Conservation (phyloP, 2,329 filamentous ascomycete genomes). For the Colletotrichum sublineola region DNA sequence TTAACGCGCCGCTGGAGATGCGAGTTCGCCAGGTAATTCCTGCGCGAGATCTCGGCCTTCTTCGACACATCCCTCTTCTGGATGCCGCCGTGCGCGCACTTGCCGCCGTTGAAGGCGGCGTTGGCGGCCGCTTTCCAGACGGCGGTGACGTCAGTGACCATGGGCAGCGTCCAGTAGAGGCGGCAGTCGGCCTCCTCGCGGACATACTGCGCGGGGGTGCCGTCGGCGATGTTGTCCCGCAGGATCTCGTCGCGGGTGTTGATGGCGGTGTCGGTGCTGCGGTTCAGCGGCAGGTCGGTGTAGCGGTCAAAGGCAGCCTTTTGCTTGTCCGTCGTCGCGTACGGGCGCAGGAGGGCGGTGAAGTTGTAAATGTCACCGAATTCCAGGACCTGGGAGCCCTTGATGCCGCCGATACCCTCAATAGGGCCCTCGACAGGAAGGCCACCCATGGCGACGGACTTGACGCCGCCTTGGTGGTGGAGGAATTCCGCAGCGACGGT, state of each 20-base stretch:
- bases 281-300: conserved; percentile 49
- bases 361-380: conserved; percentile 49
- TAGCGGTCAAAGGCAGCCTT: conserved; percentile 50
- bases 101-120: conserved; percentile 57
- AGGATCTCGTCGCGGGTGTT: conserved; percentile 58
- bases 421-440: conserved; percentile 61
- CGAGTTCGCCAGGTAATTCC: conserved; percentile 3
- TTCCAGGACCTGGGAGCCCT: conserved; percentile 59
- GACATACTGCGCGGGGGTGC: conserved; percentile 62
- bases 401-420: conserved; percentile 67
- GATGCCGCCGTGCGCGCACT: conserved; percentile 55
- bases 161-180: conserved; percentile 64
- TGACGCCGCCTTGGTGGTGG: conserved; percentile 64
- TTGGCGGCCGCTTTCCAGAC: conserved; percentile 61
- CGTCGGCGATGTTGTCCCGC: conserved; percentile 53
- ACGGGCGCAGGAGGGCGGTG: conserved; percentile 40
- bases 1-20: neutral
- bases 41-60: conserved; percentile 4
- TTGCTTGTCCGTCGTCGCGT: conserved; percentile 48
- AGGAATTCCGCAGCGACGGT: conserved; percentile 69
- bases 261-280: conserved; percentile 51
- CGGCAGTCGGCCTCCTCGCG: conserved; percentile 63
- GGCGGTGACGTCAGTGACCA: conserved; percentile 60
- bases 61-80: conserved; percentile 2
- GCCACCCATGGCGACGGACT: conserved; percentile 67